Percentiles rank a stretch among this genome's conserved stretches.
Conservation (phyloP, 2,329 filamentous ascomycete genomes). For the Chaetomium sp. region DNA sequence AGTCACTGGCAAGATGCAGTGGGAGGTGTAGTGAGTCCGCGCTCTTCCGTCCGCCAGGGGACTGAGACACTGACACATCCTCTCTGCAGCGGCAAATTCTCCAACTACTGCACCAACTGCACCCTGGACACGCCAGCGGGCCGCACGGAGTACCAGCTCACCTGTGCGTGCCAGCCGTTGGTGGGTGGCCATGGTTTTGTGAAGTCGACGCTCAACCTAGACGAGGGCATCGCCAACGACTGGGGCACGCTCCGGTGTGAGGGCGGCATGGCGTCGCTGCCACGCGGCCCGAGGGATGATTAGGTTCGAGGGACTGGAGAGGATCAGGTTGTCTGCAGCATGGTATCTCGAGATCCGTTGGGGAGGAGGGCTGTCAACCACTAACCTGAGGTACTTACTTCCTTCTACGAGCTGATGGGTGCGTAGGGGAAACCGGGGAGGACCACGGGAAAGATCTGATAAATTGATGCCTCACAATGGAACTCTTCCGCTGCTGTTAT, state of each 20-base stretch:
- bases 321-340: not conserved
- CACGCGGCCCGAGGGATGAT: not conserved
- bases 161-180: slow-evolving; percentile 23
- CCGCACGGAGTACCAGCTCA: slow-evolving; percentile 4
- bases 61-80: not conserved
- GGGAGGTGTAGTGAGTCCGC: slow-evolving; percentile 26
- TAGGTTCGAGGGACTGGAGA: not conserved
- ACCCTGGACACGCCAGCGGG: not conserved
- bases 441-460: not conserved
- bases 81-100: slow-evolving; percentile 31
- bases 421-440: not conserved
- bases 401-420: not conserved
- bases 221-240: slow-evolving; percentile 30
- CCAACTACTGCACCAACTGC: slow-evolving; percentile 31
- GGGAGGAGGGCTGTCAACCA: not conserved
- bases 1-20: slow-evolving; percentile 19
- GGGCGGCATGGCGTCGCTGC: slow-evolving; percentile 16
- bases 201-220: slow-evolving; percentile 26
- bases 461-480: not conserved
- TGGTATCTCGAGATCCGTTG: not conserved
- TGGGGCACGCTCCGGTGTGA: slow-evolving; percentile 26
- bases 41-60: too few relatives aligned
- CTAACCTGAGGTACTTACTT: too few relatives aligned
- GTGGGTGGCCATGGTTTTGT: not conserved
- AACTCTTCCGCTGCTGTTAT: not conserved